Evolutionary conservation across 2,329 filamentous ascomycete genomes (phyloP), one percentile per base, ranked within the genome.

Genomic region (Penicillium sumatraense): DNA sequence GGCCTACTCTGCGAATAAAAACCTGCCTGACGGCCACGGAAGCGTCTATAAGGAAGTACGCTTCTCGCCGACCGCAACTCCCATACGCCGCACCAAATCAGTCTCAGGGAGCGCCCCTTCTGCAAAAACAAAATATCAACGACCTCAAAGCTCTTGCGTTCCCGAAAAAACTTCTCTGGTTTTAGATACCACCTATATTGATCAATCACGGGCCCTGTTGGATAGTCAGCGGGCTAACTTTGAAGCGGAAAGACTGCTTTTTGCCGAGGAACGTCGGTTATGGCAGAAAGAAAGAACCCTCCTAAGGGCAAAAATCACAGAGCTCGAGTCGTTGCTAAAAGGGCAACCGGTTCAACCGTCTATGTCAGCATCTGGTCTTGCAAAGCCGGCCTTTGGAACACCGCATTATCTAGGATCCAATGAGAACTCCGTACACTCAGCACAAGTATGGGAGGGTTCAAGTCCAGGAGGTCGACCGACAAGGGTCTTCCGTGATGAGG

Each of bases 261-360:
- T 80, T 54, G 69, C 72, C 3, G 69, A 76, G 36, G 78, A 80
- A 57, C 67, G 78, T 47, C 73, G 63, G 53, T 57, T 79, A 27
- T 80, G 78, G 78, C 71, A 75, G 20, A 73, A 73, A 44, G 78
- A 80, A 62, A 66, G 76, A 33, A 61, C 62, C n/a, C 58, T 79
- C 33, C 62, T 80, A 27, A 75, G 70, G 59, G 63, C 70, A 26
- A 72, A 72, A 49, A 80, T 80, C 49, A 60, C 65, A 7, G 73
- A 78, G 54, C 56, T 80, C 36, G 76, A 80, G 60, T 63, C 64
- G 14, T 59, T 66, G 36, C 42, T 74, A 42, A 70, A 66, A 51
- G 63, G 42, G 10, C 56, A 56, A 42, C 60, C 53, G 24, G 26
- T 36, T 18, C 36, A 46, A 23, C 26, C 42, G 11, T 49, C 24